phyloP scores from a whole-genome alignment of 2,329 filamentous ascomycete species.

The Harringtonia aguacate region DNA sequence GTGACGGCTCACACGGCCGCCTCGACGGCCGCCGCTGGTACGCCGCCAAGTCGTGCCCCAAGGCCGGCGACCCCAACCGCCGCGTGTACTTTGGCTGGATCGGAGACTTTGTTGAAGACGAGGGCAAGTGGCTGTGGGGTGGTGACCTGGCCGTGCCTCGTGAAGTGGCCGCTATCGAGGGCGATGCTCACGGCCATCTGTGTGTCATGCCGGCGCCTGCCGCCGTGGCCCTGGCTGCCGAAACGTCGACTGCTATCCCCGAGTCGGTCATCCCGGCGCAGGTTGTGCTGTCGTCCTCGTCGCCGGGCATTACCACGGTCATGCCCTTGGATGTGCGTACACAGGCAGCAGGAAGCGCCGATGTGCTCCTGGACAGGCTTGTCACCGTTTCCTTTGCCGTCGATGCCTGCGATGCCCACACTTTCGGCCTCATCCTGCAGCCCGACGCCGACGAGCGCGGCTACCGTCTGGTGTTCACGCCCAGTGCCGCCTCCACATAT shows the following conservation, averaged over 20 bases:
- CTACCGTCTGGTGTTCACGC: constrained; percentile 15
- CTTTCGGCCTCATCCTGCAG: constrained; percentile 19
- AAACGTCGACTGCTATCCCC: constrained; percentile 6
- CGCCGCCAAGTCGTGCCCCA: constrained; percentile 24
- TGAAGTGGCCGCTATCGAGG: constrained; percentile 15
- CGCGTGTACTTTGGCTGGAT: constrained; percentile 24
- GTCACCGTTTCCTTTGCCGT: constrained; percentile 10
- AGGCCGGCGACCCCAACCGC: constrained; percentile 16
- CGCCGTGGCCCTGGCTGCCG: background rate
- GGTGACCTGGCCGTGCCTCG: constrained; percentile 22
- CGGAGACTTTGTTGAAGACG: constrained; percentile 20
- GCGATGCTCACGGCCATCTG: constrained; percentile 16
- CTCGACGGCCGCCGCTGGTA: constrained; percentile 26
- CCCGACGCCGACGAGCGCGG: constrained; percentile 17
- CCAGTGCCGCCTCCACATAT: constrained; percentile 14
- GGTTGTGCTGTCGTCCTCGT: constrained; percentile 11
- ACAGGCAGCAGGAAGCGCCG: constrained; percentile 9
- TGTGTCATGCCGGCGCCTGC: constrained; percentile 14
- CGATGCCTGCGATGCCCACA: constrained; percentile 13
- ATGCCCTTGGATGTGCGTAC: constrained; percentile 12
- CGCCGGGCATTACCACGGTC: constrained; percentile 15
- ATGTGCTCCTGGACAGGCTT: constrained; percentile 10
- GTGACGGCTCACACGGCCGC: constrained; percentile 21
- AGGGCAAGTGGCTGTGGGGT: constrained; percentile 26
- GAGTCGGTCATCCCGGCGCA: constrained; percentile 2